phyloP scores from a whole-genome alignment of 257 asterid genomes.

The Salvia splendens region DNA sequence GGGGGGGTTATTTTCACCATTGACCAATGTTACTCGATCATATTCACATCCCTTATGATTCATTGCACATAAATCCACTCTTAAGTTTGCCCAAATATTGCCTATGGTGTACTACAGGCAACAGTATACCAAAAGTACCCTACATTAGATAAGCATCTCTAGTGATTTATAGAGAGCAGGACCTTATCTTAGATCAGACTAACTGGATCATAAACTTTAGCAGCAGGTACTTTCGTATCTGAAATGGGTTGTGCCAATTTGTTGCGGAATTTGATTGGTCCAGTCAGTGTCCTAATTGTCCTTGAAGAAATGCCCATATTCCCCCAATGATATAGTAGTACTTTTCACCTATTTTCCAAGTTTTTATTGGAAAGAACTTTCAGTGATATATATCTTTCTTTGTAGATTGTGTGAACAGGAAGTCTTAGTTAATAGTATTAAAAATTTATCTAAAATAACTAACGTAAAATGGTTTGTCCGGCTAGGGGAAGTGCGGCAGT shows the following conservation, averaged over 20 bases:
- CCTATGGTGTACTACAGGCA: not conserved
- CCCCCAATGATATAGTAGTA: not conserved
- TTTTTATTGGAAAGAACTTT: not conserved
- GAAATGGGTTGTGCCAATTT: not conserved
- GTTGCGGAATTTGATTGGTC: not conserved
- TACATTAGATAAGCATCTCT: constrained; percentile 6
- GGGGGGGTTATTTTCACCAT: not conserved
- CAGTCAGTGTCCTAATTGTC: not conserved
- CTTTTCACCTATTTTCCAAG: not conserved
- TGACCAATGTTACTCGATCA: not conserved
- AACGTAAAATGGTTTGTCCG: too few species aligned
- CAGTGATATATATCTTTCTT: not conserved
- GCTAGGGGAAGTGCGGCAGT: too few species aligned
- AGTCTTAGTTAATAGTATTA: too few species aligned
- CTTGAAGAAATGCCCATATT: not conserved
- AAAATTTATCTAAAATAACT: too few species aligned
- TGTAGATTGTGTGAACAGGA: too few species aligned
- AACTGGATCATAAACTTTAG: not conserved
- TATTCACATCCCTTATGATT: not conserved
- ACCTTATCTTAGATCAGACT: constrained; percentile 4
- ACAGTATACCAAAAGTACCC: not conserved
- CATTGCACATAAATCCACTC: constrained; percentile 1
- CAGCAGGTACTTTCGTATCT: not conserved
- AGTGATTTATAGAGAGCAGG: not conserved
- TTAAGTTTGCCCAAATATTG: not conserved